phyloP scores from a whole-genome alignment of 2,329 filamentous ascomycete species.

The Capronia coronata region DNA sequence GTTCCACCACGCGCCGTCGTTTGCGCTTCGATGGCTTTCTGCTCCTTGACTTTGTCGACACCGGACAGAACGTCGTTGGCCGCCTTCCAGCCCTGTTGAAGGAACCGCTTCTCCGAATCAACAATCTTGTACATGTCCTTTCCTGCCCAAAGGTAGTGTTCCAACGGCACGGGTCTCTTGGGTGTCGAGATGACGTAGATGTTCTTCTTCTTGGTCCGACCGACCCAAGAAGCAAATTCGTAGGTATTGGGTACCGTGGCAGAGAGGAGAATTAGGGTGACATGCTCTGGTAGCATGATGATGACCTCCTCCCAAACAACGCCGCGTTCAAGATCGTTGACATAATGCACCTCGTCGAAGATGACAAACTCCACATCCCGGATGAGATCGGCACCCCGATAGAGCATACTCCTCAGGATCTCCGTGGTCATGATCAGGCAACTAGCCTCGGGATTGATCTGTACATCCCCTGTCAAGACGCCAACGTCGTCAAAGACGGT shows the following conservation, averaged over 20 bases:
- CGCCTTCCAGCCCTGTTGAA: conserved; percentile 91
- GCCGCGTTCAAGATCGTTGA: conserved; percentile 90
- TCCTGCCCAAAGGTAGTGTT: conserved; percentile 93
- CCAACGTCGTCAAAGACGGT: conserved; percentile 84
- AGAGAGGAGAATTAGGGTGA: conserved; percentile 88
- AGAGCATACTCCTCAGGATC: conserved; percentile 96
- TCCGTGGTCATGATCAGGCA: conserved; percentile 99
- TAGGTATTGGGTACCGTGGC: conserved; percentile 96
- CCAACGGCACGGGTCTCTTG: conserved; percentile 87
- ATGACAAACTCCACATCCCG: conserved; percentile 98
- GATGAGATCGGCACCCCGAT: conserved; percentile 89
- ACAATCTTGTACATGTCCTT: conserved; percentile 94
- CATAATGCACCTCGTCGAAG: conserved; percentile 98
- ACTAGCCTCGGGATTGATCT: conserved; percentile 94
- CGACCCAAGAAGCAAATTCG: conserved; percentile 97
- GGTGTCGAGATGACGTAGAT: conserved; percentile 98
- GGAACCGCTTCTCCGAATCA: conserved; percentile 81
- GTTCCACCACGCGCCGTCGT: conserved; percentile 36
- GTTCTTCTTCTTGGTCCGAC: conserved; percentile 94
- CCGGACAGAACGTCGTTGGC: conserved; percentile 76
- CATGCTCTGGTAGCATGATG: conserved; percentile 97
- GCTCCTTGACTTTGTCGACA: conserved; percentile 65
- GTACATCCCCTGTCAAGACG: conserved; percentile 93
- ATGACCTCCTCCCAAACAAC: conserved; percentile 99
- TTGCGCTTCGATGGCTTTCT: conserved; percentile 46